Percentiles rank a stretch among this genome's conserved stretches.
Conservation (phyloP, 2,329 filamentous ascomycete species). For the Peltaster fructicola region DNA sequence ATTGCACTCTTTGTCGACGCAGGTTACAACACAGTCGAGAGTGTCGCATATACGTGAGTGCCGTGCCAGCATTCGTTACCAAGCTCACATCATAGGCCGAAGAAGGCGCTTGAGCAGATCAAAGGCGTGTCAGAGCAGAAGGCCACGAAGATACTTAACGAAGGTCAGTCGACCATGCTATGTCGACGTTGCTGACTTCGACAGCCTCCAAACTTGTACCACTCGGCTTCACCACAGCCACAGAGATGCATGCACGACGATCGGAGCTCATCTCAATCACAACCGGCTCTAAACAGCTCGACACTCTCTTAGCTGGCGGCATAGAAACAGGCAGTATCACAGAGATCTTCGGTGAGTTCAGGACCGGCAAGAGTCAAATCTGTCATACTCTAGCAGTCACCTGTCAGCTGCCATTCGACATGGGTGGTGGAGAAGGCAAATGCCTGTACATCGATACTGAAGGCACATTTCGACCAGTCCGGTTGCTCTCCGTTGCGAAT, state of each 20-base stretch:
- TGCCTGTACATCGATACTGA: constrained; percentile 98
- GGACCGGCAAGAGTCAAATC: constrained; percentile 96
- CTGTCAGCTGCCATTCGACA: constrained; percentile 93
- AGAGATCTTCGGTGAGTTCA: constrained; percentile 93
- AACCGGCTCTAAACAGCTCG: constrained; percentile 91
- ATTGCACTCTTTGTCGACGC: constrained; percentile 85
- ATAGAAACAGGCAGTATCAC: constrained; percentile 96
- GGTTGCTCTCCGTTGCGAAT: constrained; percentile 79
- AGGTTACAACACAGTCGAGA: constrained; percentile 88
- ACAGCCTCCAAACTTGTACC: constrained; percentile 86
- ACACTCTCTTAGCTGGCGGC: constrained; percentile 84
- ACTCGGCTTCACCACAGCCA: constrained; percentile 97
- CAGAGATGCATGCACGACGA: constrained; percentile 93
- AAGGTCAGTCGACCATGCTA: constrained; percentile 44
- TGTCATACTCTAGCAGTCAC: constrained; percentile 98
- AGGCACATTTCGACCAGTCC: constrained; percentile 84
- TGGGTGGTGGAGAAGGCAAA: constrained; percentile 96
- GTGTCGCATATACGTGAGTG: constrained; percentile 74
- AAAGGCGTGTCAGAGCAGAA: constrained; percentile 98
- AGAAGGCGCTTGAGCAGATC: constrained; percentile 72
- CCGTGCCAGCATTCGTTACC: constrained; percentile 11
- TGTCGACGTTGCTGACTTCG: constrained; percentile 3
- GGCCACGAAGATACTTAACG: constrained; percentile 72
- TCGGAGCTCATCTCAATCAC: constrained; percentile 97
- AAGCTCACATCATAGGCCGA: constrained; percentile 36